phyloP scores from a whole-genome alignment of 2,329 filamentous ascomycete genomes.

The Fonsecaea nubica region DNA sequence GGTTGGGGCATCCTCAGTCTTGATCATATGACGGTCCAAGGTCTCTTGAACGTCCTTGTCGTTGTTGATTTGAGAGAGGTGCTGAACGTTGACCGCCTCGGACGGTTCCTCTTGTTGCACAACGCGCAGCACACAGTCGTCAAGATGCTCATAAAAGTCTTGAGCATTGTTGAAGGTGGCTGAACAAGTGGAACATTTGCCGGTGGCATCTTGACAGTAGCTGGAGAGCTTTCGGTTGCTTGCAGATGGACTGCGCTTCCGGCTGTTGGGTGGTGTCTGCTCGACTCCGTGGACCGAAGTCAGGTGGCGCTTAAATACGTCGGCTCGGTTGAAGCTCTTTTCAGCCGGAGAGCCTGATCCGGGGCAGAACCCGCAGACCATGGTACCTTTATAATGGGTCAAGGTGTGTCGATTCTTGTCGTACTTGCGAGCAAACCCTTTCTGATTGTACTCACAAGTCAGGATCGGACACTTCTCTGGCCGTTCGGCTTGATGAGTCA shows the following conservation, averaged over 20 bases:
- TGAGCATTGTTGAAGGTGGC: slow-evolving; percentile 84
- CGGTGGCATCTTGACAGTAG: slow-evolving; percentile 77
- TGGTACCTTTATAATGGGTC: slow-evolving; percentile 95
- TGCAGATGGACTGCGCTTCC: slow-evolving; percentile 69
- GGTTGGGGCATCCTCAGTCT: slow-evolving; percentile 53
- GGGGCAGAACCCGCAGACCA: slow-evolving; percentile 95
- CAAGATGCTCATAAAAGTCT: slow-evolving; percentile 96
- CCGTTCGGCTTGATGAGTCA: slow-evolving; percentile 88
- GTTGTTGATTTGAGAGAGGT: slow-evolving; percentile 64
- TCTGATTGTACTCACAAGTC: slow-evolving; percentile 88
- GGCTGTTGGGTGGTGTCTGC: slow-evolving; percentile 88
- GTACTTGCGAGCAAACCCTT: slow-evolving; percentile 93
- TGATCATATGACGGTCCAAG: slow-evolving; percentile 64
- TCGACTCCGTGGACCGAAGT: slow-evolving; percentile 91
- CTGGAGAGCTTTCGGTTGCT: slow-evolving; percentile 70
- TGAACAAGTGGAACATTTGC: slow-evolving; percentile 91
- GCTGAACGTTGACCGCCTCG: slow-evolving; percentile 64
- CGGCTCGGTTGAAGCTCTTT: slow-evolving; percentile 94
- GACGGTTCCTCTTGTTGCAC: slow-evolving; percentile 65
- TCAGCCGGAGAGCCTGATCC: slow-evolving; percentile 86
- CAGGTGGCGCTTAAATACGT: slow-evolving; percentile 93
- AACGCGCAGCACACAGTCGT: slow-evolving; percentile 70
- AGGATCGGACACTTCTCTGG: slow-evolving; percentile 94
- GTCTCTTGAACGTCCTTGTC: slow-evolving; percentile 64
- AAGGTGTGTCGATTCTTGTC: slow-evolving; percentile 95